Percentiles rank a stretch among this genome's conserved stretches.
phyloP scores from a whole-genome alignment of 371 early-diverging fungal genomes.

The Mortierella sp. region DNA sequence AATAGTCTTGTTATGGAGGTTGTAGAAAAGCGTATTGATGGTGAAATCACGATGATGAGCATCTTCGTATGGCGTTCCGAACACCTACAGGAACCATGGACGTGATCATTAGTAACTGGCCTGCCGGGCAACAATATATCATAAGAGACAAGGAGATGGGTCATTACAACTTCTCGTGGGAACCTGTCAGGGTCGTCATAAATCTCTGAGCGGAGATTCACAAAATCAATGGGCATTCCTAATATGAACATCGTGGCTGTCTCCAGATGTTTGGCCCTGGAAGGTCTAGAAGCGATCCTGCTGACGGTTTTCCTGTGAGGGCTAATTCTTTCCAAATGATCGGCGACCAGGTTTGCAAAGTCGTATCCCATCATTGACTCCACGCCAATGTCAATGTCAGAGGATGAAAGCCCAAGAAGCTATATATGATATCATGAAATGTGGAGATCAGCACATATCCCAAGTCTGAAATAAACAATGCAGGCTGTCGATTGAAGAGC shows the following conservation, averaged over 20 bases:
- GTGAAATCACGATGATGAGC: conserved; percentile 97
- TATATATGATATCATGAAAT: too few species aligned
- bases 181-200: conserved; percentile 89
- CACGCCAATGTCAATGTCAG: conserved; percentile 97
- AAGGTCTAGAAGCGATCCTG: conserved; percentile 94
- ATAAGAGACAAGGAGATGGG: background rate
- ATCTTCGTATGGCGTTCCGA: conserved; percentile 96
- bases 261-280: conserved; percentile 98
- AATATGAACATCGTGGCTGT: conserved; percentile 92
- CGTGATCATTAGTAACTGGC: background rate
- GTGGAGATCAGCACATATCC: too few species aligned
- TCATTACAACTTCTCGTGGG: conserved; percentile 73
- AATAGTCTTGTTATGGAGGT: conserved; percentile 85
- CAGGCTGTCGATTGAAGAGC: background rate
- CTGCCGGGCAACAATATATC: background rate
- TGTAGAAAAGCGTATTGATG: conserved; percentile 99
- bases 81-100: conserved; percentile 70
- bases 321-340: conserved; percentile 66
- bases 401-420: conserved; percentile 87
- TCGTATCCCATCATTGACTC: conserved; percentile 95
- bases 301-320: conserved; percentile 66
- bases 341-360: conserved; percentile 85
- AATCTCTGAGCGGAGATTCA: conserved; percentile 92
- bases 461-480: too few species aligned
- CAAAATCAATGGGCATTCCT: conserved; percentile 92